Base-by-base conservation (phyloP, 306 rosid species). In the Trifolium subterraneum region DNA sequence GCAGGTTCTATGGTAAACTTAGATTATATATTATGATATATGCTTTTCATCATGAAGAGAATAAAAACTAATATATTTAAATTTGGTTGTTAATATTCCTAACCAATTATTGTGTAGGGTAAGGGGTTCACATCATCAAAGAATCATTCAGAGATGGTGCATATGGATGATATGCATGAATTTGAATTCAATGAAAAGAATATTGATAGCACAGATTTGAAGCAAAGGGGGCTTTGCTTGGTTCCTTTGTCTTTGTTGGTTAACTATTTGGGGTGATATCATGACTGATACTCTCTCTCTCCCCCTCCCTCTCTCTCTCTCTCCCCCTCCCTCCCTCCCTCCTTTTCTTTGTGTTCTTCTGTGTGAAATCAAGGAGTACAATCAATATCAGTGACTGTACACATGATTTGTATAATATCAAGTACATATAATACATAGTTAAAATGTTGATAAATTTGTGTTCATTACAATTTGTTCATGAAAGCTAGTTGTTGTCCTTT, bases 201-300 rank as follows among this genome's bases (percentile, higher is more conserved):
- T 29, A 70, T 51, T 41, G 86, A 80, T 14, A 87, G 74, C 85
- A 68, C 81, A 41, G 93, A 86, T 19, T 84, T 94, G 79, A 84
- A 86, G 85, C 83, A 86, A 77, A 91, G 86, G 67, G 97, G 96
- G 60, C 72, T 90, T 74, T 88, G 93, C 52, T 64, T 91, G 88
- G 91, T 91, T 86, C 95, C 97, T 74, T 56, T 91, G 79, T 86
- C 97, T 70, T 79, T 82, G 90, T 80, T 93, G 68, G 82, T 80
- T 45, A 88, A 90, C 66, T 83, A 87, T 85, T 78, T 89, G 61
- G 91, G 85, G 25, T 22, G 25, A 25, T 93, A 60, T 60, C 66
- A 60, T 60, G 66, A 90, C 47, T 51, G 6, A 64, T 77, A 50
- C 33, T 29, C 33, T 29, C 33, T 29, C 33, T 29, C 33, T 29